phyloP scores from a whole-genome alignment of 129 eudicot species.

The Helianthus annuus region DNA sequence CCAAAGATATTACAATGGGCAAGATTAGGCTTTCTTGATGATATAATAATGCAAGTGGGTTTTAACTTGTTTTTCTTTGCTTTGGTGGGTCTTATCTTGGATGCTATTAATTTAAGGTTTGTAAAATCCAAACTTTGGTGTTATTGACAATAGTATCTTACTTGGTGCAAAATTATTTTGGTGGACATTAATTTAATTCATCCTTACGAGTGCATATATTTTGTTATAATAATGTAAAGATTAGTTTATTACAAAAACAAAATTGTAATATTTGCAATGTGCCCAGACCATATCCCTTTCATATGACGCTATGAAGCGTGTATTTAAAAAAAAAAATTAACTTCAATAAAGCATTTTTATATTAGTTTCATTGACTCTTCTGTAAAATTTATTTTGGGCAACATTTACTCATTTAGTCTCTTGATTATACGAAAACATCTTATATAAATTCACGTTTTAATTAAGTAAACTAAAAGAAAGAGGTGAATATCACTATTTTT shows the following conservation, averaged over 20 bases:
- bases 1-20: not conserved
- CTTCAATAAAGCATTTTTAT: not conserved
- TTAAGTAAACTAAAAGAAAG: not conserved
- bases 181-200: not conserved
- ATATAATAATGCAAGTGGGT: not conserved
- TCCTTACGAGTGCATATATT: not conserved
- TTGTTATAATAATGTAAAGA: not conserved
- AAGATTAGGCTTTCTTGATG: not conserved
- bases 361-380: not conserved
- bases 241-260: not conserved
- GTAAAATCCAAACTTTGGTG: not conserved
- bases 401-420: not conserved
- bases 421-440: not conserved
- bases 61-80: not conserved
- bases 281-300: not conserved
- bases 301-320: not conserved
- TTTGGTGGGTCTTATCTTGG: constrained; percentile 2
- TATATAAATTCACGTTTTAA: not conserved
- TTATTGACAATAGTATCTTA: not conserved
- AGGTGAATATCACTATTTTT: not conserved
- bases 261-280: not conserved
- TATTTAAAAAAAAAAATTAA: not conserved
- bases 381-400: not conserved
- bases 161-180: no score
- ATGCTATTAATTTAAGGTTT: not conserved